Evolutionary conservation across 495 filamentous ascomycete genomes (phyloP), one percentile per base, ranked within the genome.

Genomic region (Hypoxylon subgilvum): DNA sequence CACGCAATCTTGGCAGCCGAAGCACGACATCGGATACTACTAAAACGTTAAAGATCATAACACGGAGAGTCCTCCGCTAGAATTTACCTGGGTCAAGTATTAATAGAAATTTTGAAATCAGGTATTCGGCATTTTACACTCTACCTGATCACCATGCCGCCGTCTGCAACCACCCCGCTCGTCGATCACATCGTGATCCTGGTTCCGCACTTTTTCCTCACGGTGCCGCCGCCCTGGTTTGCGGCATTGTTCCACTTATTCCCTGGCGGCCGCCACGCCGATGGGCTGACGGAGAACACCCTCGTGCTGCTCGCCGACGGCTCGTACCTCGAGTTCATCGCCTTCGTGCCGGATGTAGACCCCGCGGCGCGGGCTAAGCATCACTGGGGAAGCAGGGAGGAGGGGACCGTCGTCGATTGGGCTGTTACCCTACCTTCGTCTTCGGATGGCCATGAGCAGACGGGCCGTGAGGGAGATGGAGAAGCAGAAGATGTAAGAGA

Each of bases 101-200:
- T n/a, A n/a, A n/a, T n/a, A n/a, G n/a, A n/a, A n/a, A n/a, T n/a
- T n/a, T n/a, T n/a, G n/a, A n/a, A n/a, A n/a, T n/a, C n/a, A n/a
- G n/a, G n/a, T n/a, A n/a, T 25, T 9, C 13, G 8, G 14, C 13
- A 32, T 13, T 19, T 32, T 19, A n/a, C n/a, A 13, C n/a, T 3
- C 31, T 12, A 18, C 4, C 17, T 32, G 1, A 17, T 7, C n/a
- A 12, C 4, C 47, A 38, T 21, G 18, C 53, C 54, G 61, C 12
- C 54, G 23, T 18, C 61, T 4, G 10, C 53, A 22, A 64, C 61
- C 32, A 58, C 58, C 35, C 52, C 66, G 8, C 48, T 65, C 34
- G 60, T 85, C 48, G 82, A 86, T 72, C 83, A 86, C 65, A 76
- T 86, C 41, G 76, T 86, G 60, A 65, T 86, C 58, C 75, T 84